Evolutionary conservation across 2,329 filamentous ascomycete genomes (phyloP), one percentile per base, ranked within the genome.

Genomic region (Septoria linicola): DNA sequence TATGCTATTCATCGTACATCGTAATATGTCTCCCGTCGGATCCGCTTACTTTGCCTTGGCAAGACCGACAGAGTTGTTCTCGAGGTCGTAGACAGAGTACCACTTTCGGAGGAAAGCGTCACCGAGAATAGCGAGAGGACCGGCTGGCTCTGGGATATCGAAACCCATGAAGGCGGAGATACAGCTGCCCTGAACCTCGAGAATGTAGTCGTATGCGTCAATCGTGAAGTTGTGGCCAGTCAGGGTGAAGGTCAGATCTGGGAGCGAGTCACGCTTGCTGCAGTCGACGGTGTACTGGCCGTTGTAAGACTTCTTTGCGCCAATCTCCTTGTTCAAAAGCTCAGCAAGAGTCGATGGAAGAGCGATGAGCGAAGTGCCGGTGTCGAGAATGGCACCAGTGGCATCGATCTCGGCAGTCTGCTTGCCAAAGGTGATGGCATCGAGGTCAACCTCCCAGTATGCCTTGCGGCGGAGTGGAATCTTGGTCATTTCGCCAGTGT

Each of bases 371-470:
- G 95, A 99, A 69, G 93, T 99, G 66, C 93, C 93, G 49, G 93
- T 99, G 80, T 99, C 93, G 55, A 99, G 88, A 61, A 99, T 96
- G 65, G 90, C 89, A 76, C 93, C 95, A 53, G 90, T 96, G 79
- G 89, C 83, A 60, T 97, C 92, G 59, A 97, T 84, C 72, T 96
- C 87, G 55, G 91, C 91, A 61, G 83, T 85, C 68, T 88, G 82
- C 46, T 91, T 81, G 64, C 93, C 95, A 59, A 96, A 89, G 49
- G 87, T 84, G 75, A 99, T 93, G 59, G 89, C 80, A 67, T 97
- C 86, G 56, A 99, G 84, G 67, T 97, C 91, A 49, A 99, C 92
- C 81, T 99, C 93, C 93, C 93, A 99, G 82, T 99, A 99, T 42
- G 93, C 93, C 86, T 97, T 97, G 71, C 93, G 89, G 73, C 93